phyloP scores from a whole-genome alignment of 108 stramenopile species.

The Seminavis robusta region DNA sequence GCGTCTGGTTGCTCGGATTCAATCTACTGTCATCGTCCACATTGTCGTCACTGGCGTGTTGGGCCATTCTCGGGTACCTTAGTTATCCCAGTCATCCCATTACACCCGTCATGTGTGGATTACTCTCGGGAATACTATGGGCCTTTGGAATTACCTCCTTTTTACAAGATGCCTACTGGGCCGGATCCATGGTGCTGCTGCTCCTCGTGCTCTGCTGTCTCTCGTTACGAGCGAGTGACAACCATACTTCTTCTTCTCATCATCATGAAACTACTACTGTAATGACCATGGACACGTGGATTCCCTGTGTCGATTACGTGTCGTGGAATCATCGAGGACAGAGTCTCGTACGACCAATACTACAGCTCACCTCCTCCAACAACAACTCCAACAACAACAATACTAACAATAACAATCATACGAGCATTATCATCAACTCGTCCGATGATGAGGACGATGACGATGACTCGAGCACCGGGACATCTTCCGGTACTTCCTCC shows the following conservation, averaged over 20 bases:
- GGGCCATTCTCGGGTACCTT: conserved; percentile 13
- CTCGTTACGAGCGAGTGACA: no score
- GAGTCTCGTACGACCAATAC: no score
- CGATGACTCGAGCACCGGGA: no score
- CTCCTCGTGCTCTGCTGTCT: background rate
- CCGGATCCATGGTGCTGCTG: background rate
- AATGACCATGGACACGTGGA: no score
- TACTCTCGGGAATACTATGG: conserved; percentile 42
- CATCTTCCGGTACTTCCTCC: no score
- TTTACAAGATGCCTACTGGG: conserved; percentile 50
- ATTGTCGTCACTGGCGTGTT: conserved; percentile 17
- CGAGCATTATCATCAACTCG: no score
- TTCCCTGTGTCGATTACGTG: conserved; percentile 1
- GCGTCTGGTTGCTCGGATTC: conserved; percentile 14
- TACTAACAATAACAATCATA: no score
- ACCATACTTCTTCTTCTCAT: no score
- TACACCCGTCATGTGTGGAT: conserved; percentile 28
- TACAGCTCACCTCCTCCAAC: no score
- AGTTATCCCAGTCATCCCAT: conserved; percentile 42
- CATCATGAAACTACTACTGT: background rate
- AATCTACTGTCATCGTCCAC: conserved; percentile 19
- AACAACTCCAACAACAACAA: no score
- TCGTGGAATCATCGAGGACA: no score
- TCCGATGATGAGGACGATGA: no score
- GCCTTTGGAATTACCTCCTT: conserved; percentile 38